Percentiles rank a stretch among this genome's conserved stretches.
phyloP scores from a whole-genome alignment of 305 asterid species.

The Solanum chacoense region DNA sequence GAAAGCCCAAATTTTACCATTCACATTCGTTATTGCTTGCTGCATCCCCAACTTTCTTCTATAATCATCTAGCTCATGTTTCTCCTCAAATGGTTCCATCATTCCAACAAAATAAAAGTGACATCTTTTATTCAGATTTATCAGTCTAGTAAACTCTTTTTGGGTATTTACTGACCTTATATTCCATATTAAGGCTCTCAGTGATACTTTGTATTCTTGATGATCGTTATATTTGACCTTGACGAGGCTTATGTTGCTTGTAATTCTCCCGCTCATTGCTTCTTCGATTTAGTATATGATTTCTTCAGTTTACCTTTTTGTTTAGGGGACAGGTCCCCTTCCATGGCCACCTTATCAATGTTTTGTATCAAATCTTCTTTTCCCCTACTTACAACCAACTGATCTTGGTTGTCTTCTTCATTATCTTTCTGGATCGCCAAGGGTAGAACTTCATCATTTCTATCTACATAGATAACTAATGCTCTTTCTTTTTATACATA shows the following conservation, averaged over 20 bases:
- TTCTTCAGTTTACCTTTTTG: not conserved
- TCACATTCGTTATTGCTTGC: not conserved
- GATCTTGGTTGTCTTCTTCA: not conserved
- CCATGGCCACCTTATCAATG: not conserved
- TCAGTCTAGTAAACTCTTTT: not conserved
- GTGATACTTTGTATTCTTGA: not conserved
- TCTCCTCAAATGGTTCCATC: not conserved
- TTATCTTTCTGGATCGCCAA: not conserved
- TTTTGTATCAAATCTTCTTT: not conserved
- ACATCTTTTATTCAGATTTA: not conserved
- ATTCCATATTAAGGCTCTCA: not conserved
- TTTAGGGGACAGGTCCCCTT: not conserved
- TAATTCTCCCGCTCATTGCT: not conserved
- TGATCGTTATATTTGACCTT: not conserved
- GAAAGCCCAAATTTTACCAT: not conserved
- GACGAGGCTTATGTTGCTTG: not conserved
- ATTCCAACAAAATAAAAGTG: not conserved
- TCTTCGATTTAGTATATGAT: not conserved
- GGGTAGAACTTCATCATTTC: not conserved
- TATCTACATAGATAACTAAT: not conserved
- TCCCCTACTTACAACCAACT: not conserved
- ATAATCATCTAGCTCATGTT: not conserved
- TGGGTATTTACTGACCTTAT: not conserved
- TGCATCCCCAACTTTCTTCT: not conserved
- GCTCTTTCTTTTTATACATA: not conserved